Conservation (phyloP, 495 filamentous ascomycete species). For the Neurospora discreta region DNA sequence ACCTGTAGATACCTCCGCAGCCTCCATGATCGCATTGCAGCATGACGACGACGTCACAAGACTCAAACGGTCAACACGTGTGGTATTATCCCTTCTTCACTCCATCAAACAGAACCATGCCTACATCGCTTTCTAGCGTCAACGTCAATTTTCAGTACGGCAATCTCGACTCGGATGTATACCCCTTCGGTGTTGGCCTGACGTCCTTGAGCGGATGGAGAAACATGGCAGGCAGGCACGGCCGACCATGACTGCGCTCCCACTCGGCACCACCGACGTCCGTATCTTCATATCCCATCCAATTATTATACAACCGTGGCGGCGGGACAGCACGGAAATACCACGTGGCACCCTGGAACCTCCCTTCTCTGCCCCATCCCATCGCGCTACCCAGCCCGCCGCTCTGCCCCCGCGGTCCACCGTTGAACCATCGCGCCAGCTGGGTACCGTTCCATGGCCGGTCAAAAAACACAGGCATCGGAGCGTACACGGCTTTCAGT, state of each 20-base stretch:
- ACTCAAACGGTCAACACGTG: too few species aligned
- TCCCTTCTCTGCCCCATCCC: conserved; percentile 40
- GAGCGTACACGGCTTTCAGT: conserved; percentile 56
- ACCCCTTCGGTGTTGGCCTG: conserved; percentile 29
- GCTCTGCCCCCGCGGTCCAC: conserved; percentile 35
- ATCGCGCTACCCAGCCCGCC: conserved; percentile 38
- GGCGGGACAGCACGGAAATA: conserved; percentile 44
- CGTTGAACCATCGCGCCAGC: conserved; percentile 52
- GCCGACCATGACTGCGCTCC: conserved; percentile 39
- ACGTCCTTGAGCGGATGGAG: conserved; percentile 45
- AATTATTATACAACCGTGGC: conserved; percentile 48
- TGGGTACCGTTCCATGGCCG: conserved; percentile 44
- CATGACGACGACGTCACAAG: neutral
- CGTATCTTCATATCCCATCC: conserved; percentile 47
- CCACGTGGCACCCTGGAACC: conserved; percentile 49
- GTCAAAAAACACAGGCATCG: conserved; percentile 62
- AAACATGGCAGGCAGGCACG: conserved; percentile 46
- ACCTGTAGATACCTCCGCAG: too few species aligned
- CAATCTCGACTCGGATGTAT: conserved; percentile 18
- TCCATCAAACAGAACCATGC: neutral
- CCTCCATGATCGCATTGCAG: neutral
- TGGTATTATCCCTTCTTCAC: too few species aligned
- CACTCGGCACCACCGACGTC: conserved; percentile 39
- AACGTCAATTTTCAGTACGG: conserved; percentile 5
- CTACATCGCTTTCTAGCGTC: neutral